phyloP scores from a whole-genome alignment of 192 early-diverging fungal genomes.

The Coemansia sp. region DNA sequence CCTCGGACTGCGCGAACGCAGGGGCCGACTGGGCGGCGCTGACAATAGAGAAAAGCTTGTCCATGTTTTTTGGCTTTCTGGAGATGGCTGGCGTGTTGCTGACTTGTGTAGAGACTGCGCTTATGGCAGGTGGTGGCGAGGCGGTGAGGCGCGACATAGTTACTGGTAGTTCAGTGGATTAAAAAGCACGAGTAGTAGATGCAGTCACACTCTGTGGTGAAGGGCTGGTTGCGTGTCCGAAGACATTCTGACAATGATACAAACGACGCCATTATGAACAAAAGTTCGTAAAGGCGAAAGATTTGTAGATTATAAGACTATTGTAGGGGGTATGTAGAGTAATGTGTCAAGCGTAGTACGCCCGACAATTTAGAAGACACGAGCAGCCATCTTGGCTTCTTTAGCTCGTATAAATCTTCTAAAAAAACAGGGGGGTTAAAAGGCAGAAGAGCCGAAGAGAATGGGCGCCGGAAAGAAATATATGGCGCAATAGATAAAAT shows the following conservation, averaged over 20 bases:
- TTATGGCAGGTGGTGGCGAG: constrained; percentile 29
- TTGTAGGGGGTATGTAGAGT: constrained; percentile 19
- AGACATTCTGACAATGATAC: constrained; percentile 44
- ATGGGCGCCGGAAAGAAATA: constrained; percentile 27
- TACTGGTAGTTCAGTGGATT: constrained; percentile 27
- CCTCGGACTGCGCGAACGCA: constrained; percentile 37
- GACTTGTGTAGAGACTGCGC: constrained; percentile 23
- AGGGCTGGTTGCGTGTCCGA: constrained; percentile 42
- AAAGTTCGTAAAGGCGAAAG: constrained; percentile 31
- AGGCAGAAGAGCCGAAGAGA: constrained; percentile 18
- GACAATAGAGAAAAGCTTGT: constrained; percentile 44
- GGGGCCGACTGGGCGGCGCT: constrained; percentile 26
- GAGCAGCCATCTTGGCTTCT: constrained; percentile 53
- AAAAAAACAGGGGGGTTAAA: constrained; percentile 29
- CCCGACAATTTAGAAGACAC: constrained; percentile 55
- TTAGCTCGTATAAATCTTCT: constrained; percentile 48
- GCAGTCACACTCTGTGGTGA: constrained; percentile 48
- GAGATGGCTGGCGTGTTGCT: constrained; percentile 7
- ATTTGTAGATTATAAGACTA: constrained; percentile 20
- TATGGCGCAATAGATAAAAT: constrained; percentile 28
- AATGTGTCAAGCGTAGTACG: constrained; percentile 34
- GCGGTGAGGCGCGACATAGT: constrained; percentile 38
- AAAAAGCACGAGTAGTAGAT: constrained; percentile 54
- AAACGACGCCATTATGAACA: constrained; percentile 56
- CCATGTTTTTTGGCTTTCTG: constrained; percentile 41